Evolutionary conservation across 2,329 filamentous ascomycete genomes (phyloP).

Genomic region (Westerdykella aurantiaca): DNA sequence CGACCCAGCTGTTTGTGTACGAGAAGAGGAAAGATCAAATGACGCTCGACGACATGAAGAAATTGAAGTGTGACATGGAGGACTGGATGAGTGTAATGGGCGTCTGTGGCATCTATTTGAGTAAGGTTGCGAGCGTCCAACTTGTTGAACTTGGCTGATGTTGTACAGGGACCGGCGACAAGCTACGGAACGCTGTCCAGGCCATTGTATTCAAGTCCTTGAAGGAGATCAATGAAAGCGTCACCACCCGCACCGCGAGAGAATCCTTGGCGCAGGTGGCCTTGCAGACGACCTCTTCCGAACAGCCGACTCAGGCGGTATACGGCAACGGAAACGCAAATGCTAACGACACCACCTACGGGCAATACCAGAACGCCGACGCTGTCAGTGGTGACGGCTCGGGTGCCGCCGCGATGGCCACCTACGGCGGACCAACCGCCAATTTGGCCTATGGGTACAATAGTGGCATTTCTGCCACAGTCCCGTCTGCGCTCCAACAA

Average conservation of each 20-base stretch:
- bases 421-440: constrained; percentile 17
- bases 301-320: constrained; percentile 10
- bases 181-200: constrained; percentile 45
- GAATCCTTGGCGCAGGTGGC: constrained; percentile 39
- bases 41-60: constrained; percentile 52
- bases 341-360: constrained; percentile 12
- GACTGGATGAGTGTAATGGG: constrained; percentile 63
- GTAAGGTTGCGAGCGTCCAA: constrained; percentile 43
- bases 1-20: constrained; percentile 64
- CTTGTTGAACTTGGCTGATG: constrained; percentile 1
- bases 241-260: constrained; percentile 41
- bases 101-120: constrained; percentile 61
- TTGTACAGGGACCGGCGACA: constrained; percentile 42
- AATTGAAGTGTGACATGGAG: constrained; percentile 62
- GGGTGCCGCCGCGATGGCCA: constrained; percentile 14
- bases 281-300: constrained; percentile 24
- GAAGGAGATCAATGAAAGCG: constrained; percentile 42
- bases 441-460: constrained; percentile 21
- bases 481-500: constrained; percentile 16
- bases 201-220: constrained; percentile 47
- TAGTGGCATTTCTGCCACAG: constrained; percentile 16
- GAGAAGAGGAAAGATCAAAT: constrained; percentile 61
- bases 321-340: constrained; percentile 11
- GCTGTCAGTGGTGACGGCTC: constrained; percentile 16
- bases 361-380: constrained; percentile 19